These are phyloP conservation scores for Suaeda aralocaspica DNA, from an alignment of 148 eudicot species.

Conservation along the genomic window DNA sequence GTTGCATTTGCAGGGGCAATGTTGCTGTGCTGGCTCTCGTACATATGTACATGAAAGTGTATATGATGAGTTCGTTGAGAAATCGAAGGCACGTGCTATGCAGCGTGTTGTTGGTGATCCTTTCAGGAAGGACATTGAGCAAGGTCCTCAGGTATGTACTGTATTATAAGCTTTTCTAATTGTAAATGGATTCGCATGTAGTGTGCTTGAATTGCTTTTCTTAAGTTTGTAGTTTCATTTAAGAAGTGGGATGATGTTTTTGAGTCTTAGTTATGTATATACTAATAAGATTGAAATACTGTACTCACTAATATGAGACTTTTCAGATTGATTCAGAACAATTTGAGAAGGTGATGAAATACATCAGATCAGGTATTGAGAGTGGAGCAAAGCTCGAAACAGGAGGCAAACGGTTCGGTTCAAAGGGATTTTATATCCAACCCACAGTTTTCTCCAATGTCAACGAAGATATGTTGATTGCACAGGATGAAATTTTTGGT, in stretches of 20 bases:
- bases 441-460: conserved; percentile 64
- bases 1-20: conserved; percentile 46
- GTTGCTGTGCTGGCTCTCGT: conserved; percentile 63
- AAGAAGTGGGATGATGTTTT: no score
- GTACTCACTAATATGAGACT: background rate
- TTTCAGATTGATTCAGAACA: conserved; percentile 52
- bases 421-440: conserved; percentile 48
- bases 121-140: conserved; percentile 53
- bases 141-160: conserved; percentile 62
- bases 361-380: conserved; percentile 47
- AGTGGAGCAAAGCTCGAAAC: conserved; percentile 54
- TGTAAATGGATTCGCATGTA: no score
- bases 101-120: conserved; percentile 60
- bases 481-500: conserved; percentile 60
- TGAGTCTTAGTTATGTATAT: no score
- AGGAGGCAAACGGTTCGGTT: conserved; percentile 47
- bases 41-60: conserved; percentile 62
- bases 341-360: conserved; percentile 50
- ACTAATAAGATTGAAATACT: no score
- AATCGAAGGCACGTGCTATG: conserved; percentile 48
- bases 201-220: no score
- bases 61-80: conserved; percentile 57
- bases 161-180: no score
- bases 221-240: no score
- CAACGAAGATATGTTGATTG: conserved; percentile 52